These are phyloP conservation scores for Babesia ovata DNA, from an alignment of 169 alveolate genomes.

Conservation along the genomic window DNA sequence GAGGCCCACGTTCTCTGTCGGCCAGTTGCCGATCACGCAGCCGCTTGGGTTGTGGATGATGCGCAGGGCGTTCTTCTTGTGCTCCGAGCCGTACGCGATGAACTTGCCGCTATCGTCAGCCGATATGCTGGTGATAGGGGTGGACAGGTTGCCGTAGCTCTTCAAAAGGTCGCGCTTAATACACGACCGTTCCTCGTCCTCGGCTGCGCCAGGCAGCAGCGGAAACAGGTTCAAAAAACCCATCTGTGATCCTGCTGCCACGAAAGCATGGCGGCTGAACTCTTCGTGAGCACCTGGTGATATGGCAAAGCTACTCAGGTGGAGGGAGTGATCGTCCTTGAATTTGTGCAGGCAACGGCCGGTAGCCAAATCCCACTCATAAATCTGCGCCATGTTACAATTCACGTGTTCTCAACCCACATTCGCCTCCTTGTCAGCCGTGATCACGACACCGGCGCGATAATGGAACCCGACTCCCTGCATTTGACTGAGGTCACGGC, in stretches of 20 bases:
- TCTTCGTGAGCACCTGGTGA: constrained; percentile 16
- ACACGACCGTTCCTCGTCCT: background rate
- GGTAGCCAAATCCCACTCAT: constrained; percentile 61
- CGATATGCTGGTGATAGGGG: constrained; percentile 50
- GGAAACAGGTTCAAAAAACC: constrained; percentile 57
- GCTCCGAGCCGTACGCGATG: constrained; percentile 60
- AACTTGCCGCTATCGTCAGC: constrained; percentile 33
- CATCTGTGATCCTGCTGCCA: constrained; percentile 42
- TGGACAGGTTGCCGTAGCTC: constrained; percentile 63
- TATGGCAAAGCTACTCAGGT: constrained; percentile 28
- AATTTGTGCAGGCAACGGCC: constrained; percentile 55
- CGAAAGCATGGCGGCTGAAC: constrained; percentile 18
- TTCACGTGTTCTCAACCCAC: background rate
- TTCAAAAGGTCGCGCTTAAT: constrained; percentile 16
- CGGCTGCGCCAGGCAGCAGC: background rate
- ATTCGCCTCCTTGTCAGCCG: constrained; percentile 57
- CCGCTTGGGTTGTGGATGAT: constrained; percentile 52
- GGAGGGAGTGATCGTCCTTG: constrained; percentile 53
- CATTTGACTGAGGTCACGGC: background rate
- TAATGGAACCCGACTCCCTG: constrained; percentile 58
- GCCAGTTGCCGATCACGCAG: constrained; percentile 66
- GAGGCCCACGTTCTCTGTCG: constrained; percentile 41
- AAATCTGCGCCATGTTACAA: constrained; percentile 22
- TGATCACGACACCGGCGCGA: constrained; percentile 28
- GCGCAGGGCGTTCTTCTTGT: constrained; percentile 60